These are phyloP conservation scores for Stachybotrys chartarum DNA, from an alignment of 2,329 filamentous ascomycete species.

Conservation along the genomic window DNA sequence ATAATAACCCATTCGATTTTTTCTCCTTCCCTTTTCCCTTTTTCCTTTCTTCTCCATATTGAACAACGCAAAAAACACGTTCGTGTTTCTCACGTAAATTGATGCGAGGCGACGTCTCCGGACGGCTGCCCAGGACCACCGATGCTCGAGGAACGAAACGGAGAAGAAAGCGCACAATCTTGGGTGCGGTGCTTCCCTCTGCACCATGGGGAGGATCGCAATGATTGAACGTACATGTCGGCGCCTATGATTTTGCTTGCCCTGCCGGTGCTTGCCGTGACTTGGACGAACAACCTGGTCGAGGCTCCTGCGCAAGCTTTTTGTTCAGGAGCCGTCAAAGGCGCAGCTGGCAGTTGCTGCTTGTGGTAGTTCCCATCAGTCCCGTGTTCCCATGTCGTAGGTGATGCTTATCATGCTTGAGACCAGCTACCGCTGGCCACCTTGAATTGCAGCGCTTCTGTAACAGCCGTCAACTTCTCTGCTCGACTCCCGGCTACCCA, in stretches of 20 bases:
- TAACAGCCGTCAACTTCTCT: no score
- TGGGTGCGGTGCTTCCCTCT: conserved; percentile 51
- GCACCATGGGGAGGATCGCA: conserved; percentile 47
- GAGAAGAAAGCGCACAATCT: conserved; percentile 50
- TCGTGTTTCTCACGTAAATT: conserved; percentile 29
- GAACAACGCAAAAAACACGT: conserved; percentile 43
- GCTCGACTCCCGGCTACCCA: no score
- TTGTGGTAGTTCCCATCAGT: no score
- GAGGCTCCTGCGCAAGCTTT: no score
- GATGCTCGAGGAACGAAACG: conserved; percentile 42
- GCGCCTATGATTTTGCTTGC: not conserved
- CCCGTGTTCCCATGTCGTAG: no score
- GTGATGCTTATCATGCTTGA: no score
- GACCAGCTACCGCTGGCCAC: no score
- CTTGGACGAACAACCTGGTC: no score
- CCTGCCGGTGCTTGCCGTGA: not conserved
- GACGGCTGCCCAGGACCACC: conserved; percentile 37
- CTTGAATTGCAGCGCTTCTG: no score
- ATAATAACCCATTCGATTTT: not conserved
- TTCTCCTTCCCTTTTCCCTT: conserved; percentile 15
- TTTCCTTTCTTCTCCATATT: conserved; percentile 23
- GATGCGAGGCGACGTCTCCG: conserved; percentile 38
- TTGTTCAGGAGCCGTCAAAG: no score
- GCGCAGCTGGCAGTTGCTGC: no score
- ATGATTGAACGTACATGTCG: conserved; percentile 50